Evolutionary conservation across 352 stramenopile species (phyloP), one percentile per base, ranked within the genome.

Genomic region (Phytophthora palmivora): DNA sequence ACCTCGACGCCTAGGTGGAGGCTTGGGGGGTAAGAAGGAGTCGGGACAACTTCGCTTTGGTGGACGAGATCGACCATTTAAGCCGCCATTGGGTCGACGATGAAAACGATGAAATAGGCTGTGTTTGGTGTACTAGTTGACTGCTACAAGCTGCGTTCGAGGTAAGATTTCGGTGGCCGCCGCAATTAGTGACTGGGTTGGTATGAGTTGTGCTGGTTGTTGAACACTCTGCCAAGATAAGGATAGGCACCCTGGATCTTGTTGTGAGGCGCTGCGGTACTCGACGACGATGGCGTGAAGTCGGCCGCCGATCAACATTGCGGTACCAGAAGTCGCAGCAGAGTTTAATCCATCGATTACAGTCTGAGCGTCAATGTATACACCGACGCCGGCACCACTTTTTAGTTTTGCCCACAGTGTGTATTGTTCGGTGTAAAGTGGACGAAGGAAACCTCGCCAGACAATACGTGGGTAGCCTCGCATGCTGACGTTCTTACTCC

Each of bases 21-120:
- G 87, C 6, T 67, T 95, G n/a, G 83, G 87, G 3, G 84, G 87
- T 0, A 70, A 70, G 12, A 94, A 94, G 58, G 81, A 95, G 70
- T 94, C 84, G 0, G 87, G 87, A 0, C 87, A 95, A 62, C 73
- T 95, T 8, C 87, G 87, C 38, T 95, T 95, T 67, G 87, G 87
- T 6, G 87, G 87, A 7, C 70, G 84, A 16, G 82, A 93, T 22
- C 76, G 73, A n/a, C 84, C 87, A 14, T 95, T 94, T 61, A 79
- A 74, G 16, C 75, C 79, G 8, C 75, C 82, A 2, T 11, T 70
- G 43, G 36, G 19, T 3, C 45, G 49, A 32, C 39, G 37, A 1
- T 63, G 30, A 56, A 30, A 6, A 33, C 26, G 26, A 33, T 34
- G 12, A 18, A 34, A 45, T 34, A 21, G 30, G 28, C 12, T 22